Evolutionary conservation across 106 monocot species (phyloP), one percentile per base, ranked within the genome.

Genomic region (Dendrobium nobile): DNA sequence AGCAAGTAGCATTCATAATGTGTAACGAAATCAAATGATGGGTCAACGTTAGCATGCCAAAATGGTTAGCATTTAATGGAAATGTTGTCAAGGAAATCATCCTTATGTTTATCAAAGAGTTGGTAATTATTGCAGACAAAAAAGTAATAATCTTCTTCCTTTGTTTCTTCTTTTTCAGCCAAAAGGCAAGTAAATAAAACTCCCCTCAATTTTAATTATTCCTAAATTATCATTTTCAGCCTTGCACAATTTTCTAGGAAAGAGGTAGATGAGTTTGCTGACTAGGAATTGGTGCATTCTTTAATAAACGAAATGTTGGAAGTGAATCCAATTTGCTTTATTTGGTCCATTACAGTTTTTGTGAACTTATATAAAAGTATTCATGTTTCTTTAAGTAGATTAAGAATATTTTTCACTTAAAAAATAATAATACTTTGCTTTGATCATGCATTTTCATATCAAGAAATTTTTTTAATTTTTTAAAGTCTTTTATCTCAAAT

Each of bases 141-240:
- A 51, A 51, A 47, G 58, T 58, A 19, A 20, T 17, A 0, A 16
- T 58, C 58, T 16, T 58, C 58, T 58, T 19, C 18, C 20, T 19
- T 17, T 58, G 15, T 19, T 58, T 58, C 58, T 16, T 58, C 19
- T 5, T 18, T 58, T 58, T 58, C 58, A 47, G 5, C 17, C 9
- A 58, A 58, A 58, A 19, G 58, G 18, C 58, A 58, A 9, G 13
- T 22, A 4, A 22, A n/a, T 22, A 24, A 54, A 54, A 16, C 16
- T 54, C 54, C 54, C 54, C 16, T 61, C 61, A 61, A n/a, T 61
- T 61, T 61, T n/a, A 61, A 61, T 61, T 61, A n/a, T 51, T n/a
- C 6, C 22, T 61, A 7, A 37, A 8, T 58, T 22, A 4, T 61
- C 5, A 61, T 15, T 51, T 10, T n/a, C 61, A 61, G 61, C 61